A percentile compares a stretch with the other conserved stretches of the same genome.
Conservation (phyloP, 108 stramenopile genomes). For the Pseudonitzschia delicatissima region DNA sequence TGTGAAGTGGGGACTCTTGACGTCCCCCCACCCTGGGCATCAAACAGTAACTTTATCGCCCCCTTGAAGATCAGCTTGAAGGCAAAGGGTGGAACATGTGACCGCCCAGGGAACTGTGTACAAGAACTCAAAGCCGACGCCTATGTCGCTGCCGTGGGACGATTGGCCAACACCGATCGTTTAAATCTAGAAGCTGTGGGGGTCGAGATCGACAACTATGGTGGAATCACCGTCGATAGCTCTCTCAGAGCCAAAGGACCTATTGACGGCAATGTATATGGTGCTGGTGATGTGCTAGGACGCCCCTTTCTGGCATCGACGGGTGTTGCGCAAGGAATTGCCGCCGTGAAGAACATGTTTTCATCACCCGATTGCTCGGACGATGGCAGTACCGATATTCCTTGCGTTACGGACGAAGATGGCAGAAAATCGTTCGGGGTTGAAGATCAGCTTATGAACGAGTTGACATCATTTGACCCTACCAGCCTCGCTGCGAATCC, state of each 20-base stretch:
- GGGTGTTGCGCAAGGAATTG: conserved; percentile 74
- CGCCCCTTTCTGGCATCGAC: conserved; percentile 80
- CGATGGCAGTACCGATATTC: background rate
- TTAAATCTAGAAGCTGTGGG: conserved; percentile 66
- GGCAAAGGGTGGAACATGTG: conserved; percentile 50
- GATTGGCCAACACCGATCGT: conserved; percentile 70
- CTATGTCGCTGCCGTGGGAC: conserved; percentile 78
- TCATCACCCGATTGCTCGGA: conserved; percentile 5
- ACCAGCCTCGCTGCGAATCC: conserved; percentile 74
- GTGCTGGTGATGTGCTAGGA: conserved; percentile 81
- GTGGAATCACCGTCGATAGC: conserved; percentile 64
- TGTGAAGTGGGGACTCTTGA: conserved; percentile 61
- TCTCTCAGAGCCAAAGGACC: conserved; percentile 45
- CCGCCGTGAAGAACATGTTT: conserved; percentile 62
- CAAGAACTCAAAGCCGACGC: conserved; percentile 61
- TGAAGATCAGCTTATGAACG: conserved; percentile 25
- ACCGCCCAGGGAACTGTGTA: conserved; percentile 25
- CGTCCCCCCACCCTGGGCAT: conserved; percentile 25
- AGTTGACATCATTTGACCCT: conserved; percentile 62
- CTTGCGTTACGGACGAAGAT: conserved; percentile 12
- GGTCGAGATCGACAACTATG: conserved; percentile 64
- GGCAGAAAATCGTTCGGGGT: conserved; percentile 28
- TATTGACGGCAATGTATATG: conserved; percentile 60
- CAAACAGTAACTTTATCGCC: conserved; percentile 22
- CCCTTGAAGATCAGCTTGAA: conserved; percentile 59